Evolutionary conservation across 2,329 filamentous ascomycete species (phyloP).

Genomic region (Cladophialophora exuberans): DNA sequence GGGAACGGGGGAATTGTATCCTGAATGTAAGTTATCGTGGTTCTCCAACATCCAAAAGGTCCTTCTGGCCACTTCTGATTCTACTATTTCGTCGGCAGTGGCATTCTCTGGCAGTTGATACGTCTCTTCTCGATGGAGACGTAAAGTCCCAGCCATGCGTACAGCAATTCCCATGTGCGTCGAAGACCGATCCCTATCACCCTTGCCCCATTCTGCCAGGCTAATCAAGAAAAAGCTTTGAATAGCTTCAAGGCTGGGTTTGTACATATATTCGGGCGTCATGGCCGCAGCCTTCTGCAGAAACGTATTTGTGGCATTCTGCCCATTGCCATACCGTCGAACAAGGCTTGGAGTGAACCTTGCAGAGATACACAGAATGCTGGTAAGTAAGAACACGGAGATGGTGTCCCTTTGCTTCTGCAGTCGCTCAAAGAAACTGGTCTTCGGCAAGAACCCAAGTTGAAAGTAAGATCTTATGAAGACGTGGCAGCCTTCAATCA

Average conservation of each 20-base stretch:
- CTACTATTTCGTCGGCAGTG: slow-evolving; percentile 38
- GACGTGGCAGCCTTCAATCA: slow-evolving; percentile 14
- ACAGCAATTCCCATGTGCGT: slow-evolving; percentile 46
- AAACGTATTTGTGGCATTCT: slow-evolving; percentile 8
- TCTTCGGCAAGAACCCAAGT: slow-evolving; percentile 35
- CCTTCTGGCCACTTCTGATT: slow-evolving; percentile 40
- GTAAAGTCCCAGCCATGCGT: slow-evolving; percentile 41
- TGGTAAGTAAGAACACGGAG: slow-evolving; percentile 13
- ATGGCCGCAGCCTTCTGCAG: not conserved
- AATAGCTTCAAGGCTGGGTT: slow-evolving; percentile 10
- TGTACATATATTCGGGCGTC: slow-evolving; percentile 10
- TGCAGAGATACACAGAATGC: slow-evolving; percentile 18
- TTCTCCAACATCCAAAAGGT: slow-evolving; percentile 46
- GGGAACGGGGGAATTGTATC: slow-evolving; percentile 39
- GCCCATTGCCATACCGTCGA: slow-evolving; percentile 8
- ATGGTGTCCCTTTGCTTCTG: not conserved
- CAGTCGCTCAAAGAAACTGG: slow-evolving; percentile 36
- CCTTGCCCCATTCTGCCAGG: slow-evolving; percentile 20
- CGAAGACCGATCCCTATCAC: slow-evolving; percentile 48
- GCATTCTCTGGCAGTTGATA: slow-evolving; percentile 36
- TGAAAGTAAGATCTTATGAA: slow-evolving; percentile 19
- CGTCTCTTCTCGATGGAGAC: slow-evolving; percentile 44
- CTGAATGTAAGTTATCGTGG: slow-evolving; percentile 44
- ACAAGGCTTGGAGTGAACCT: slow-evolving; percentile 12
- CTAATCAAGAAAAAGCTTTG: slow-evolving; percentile 18